These are phyloP conservation scores for Ophiostoma novo-ulmi DNA, from an alignment of 2,329 filamentous ascomycete species.

Conservation along the genomic window DNA sequence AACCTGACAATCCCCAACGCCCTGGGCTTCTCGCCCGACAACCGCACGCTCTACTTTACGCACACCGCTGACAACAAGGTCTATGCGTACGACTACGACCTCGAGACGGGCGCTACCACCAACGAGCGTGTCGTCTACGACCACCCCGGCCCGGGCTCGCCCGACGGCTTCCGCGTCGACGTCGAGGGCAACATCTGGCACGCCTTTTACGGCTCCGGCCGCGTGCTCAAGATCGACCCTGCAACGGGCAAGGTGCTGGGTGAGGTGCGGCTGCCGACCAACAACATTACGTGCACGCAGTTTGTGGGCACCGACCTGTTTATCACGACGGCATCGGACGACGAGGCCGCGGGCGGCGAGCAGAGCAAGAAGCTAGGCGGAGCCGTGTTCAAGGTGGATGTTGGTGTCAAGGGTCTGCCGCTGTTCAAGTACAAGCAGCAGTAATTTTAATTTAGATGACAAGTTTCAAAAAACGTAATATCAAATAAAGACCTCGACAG, in stretches of 20 bases:
- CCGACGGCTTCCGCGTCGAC: constrained; percentile 83
- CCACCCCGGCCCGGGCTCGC: constrained; percentile 60
- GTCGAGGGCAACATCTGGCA: constrained; percentile 83
- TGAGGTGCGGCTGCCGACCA: constrained; percentile 69
- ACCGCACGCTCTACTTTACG: constrained; percentile 74
- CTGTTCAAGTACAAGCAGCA: constrained; percentile 58
- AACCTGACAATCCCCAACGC: constrained; percentile 77
- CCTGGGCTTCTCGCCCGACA: constrained; percentile 70
- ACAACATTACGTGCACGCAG: constrained; percentile 72
- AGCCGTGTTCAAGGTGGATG: constrained; percentile 69
- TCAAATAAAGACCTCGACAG: no score
- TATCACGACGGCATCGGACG: constrained; percentile 70
- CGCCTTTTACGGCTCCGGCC: constrained; percentile 72
- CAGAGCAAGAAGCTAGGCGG: constrained; percentile 62
- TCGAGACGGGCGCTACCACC: constrained; percentile 56
- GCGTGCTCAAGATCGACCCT: constrained; percentile 68
- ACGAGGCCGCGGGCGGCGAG: constrained; percentile 58
- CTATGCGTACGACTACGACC: constrained; percentile 68
- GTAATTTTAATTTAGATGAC: background rate
- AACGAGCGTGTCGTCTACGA: constrained; percentile 69
- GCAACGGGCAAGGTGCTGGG: constrained; percentile 62
- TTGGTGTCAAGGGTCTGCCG: constrained; percentile 62
- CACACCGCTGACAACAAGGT: constrained; percentile 69
- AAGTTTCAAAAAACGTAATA: background rate
- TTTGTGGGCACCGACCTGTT: constrained; percentile 72